phyloP scores from a whole-genome alignment of 768 basidiomycete species.

The Candolleomyces efflorescens region DNA sequence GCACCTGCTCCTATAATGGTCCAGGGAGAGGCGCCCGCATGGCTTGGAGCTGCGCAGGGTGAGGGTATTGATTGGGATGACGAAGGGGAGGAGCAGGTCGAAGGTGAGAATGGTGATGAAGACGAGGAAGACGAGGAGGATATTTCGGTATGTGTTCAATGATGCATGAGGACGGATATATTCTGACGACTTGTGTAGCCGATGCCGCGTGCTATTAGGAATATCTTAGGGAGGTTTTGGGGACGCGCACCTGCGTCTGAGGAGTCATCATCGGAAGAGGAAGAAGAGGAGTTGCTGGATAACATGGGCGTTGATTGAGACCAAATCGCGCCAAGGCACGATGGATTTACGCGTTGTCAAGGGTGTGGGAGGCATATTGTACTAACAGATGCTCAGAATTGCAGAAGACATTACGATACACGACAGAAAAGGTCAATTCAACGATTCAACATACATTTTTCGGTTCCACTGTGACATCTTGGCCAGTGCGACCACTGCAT shows the following conservation, averaged over 20 bases:
- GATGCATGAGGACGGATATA: background rate
- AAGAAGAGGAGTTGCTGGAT: slow-evolving; percentile 28
- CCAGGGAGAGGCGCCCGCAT: slow-evolving; percentile 18
- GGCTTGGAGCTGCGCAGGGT: slow-evolving; percentile 13
- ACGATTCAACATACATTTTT: too few species aligned
- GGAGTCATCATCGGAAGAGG: slow-evolving; percentile 40
- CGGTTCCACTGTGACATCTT: too few species aligned
- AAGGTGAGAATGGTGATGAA: slow-evolving; percentile 34
- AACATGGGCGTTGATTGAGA: slow-evolving; percentile 28
- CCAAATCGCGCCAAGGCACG: background rate
- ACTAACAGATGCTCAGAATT: too few species aligned
- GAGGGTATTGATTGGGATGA: slow-evolving; percentile 25
- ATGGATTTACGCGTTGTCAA: too few species aligned
- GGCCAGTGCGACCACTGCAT: too few species aligned
- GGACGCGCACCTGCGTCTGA: slow-evolving; percentile 30
- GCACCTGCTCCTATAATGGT: slow-evolving; percentile 11
- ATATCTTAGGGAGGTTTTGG: slow-evolving; percentile 59
- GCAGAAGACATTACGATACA: too few species aligned
- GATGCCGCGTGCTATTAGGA: slow-evolving; percentile 55
- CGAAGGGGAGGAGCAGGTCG: slow-evolving; percentile 20
- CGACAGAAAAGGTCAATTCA: too few species aligned
- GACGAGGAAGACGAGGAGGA: slow-evolving; percentile 43
- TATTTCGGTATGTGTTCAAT: slow-evolving; percentile 40
- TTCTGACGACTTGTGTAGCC: slow-evolving; percentile 33
- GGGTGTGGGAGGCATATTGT: too few species aligned